phyloP scores from a whole-genome alignment of 306 rosid genomes.

The Sicyos edulis region DNA sequence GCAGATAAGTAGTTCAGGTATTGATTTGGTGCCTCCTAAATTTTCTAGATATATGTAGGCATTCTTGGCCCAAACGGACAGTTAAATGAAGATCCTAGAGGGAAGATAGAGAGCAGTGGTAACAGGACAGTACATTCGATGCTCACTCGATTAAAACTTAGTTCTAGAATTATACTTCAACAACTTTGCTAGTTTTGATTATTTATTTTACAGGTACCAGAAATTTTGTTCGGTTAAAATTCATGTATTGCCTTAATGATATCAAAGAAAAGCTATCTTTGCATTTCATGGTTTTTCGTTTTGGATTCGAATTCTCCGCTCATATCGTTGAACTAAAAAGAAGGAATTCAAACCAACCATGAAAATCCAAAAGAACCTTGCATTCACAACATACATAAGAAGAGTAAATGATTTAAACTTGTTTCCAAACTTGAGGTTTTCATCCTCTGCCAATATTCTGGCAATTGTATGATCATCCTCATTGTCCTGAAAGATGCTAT shows the following conservation, averaged over 20 bases:
- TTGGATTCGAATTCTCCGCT: too few relatives aligned
- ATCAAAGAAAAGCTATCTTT: neutral
- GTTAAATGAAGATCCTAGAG: conserved; percentile 16
- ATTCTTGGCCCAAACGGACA: conserved; percentile 15
- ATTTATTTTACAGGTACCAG: conserved; percentile 7
- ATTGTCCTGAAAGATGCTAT: too few relatives aligned
- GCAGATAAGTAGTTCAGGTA: conserved; percentile 25
- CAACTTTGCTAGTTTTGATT: conserved; percentile 1
- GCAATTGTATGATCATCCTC: too few relatives aligned
- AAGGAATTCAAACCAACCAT: too few relatives aligned
- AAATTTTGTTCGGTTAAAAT: neutral
- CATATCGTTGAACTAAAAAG: too few relatives aligned
- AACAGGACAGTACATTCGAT: neutral
- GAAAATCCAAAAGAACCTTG: too few relatives aligned
- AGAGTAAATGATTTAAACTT: too few relatives aligned
- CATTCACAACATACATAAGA: too few relatives aligned
- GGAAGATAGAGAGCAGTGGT: conserved; percentile 17
- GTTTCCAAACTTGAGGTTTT: too few relatives aligned
- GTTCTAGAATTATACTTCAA: conserved; percentile 9
- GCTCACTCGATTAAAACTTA: conserved; percentile 7
- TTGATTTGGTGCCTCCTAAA: conserved; percentile 30
- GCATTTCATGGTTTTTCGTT: neutral
- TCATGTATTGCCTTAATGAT: neutral
- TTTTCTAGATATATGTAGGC: conserved; percentile 17
- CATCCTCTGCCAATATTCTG: too few relatives aligned